These are phyloP conservation scores for Coemansia sp. DNA, from an alignment of 192 early-diverging fungal genomes.

Conservation along the genomic window DNA sequence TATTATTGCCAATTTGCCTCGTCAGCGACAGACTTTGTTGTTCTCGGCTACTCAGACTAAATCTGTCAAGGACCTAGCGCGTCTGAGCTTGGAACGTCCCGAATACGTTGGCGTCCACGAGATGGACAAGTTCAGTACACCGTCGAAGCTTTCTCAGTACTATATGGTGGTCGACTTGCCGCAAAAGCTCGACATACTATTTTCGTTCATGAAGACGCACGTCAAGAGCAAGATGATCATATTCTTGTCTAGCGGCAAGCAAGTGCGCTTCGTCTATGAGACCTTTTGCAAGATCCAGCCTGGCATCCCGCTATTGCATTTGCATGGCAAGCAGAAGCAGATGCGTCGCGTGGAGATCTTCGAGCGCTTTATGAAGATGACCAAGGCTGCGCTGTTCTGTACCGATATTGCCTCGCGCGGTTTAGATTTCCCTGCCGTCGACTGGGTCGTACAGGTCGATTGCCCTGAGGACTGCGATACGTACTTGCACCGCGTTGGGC, in stretches of 20 bases:
- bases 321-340: conserved; percentile 98
- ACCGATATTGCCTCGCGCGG: conserved; percentile 97
- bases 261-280: conserved; percentile 93
- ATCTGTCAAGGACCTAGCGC: conserved; percentile 89
- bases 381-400: conserved; percentile 79
- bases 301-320: conserved; percentile 83
- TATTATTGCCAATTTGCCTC: conserved; percentile 80
- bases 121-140: conserved; percentile 75
- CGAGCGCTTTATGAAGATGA: conserved; percentile 79
- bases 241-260: conserved; percentile 95
- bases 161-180: conserved; percentile 82
- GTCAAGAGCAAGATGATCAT: conserved; percentile 85
- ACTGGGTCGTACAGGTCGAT: conserved; percentile 98
- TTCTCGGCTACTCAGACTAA: conserved; percentile 99
- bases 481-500: conserved; percentile 97
- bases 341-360: conserved; percentile 91
- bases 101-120: conserved; percentile 97
- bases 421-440: conserved; percentile 95
- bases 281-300: conserved; percentile 94
- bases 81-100: conserved; percentile 84
- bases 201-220: conserved; percentile 94
- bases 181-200: conserved; percentile 94
- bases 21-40: conserved; percentile 84
- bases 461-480: conserved; percentile 96
- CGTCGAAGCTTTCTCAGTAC: conserved; percentile 78